Base-by-base conservation (phyloP, 768 basidiomycete genomes). In the Glaciozyma martinii region DNA sequence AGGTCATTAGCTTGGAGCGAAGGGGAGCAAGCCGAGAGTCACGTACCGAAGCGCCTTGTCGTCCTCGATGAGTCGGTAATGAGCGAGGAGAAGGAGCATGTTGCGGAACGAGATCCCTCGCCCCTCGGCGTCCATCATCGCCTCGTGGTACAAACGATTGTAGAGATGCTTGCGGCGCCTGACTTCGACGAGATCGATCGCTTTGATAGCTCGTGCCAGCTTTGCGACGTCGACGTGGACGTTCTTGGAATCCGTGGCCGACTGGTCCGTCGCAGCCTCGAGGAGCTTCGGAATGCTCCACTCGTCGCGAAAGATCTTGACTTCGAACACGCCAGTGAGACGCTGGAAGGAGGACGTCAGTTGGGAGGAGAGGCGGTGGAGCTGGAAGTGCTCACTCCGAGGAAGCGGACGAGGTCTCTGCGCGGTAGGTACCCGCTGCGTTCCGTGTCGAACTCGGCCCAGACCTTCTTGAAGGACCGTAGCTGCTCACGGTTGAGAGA, bases 401-500 rank as follows among this genome's bases (percentile, higher is more conserved):
- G 87, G 80, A 97, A 95, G 8, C 81, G 81, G 21, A 85, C 84
- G 66, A 94, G 86, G 42, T 81, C 81, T 32, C 78, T 77, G 2
- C 85, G 84, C 66, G 85, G 83, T 47, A 98, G 79, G 73, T 86
- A 85, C 1, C 90, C 89, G 0, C 87, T 90, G 61, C 86, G 83
- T 13, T 83, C 80, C 63, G 86, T 84, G 29, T 92, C 86, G 73
- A 86, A 89, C 74, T 86, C 83, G 3, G 87, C 86, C 94, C 94
- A 98, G 3, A 88, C 82, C 73, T 90, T 89, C 80, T 98, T 98
- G 82, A 91, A 97, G 2, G 85, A 80, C 42, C 94, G 85, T 85
- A 97, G 94, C 74, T 95, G 87, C 69, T 90, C 88, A 57, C 94
- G 82, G 25, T 86, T 88, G 59, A 98, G 85, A 0, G 85, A 84